Evolutionary conservation across 2,329 filamentous ascomycete species (phyloP), one percentile per base, ranked within the genome.

Genomic region (Fusarium subglutinans): DNA sequence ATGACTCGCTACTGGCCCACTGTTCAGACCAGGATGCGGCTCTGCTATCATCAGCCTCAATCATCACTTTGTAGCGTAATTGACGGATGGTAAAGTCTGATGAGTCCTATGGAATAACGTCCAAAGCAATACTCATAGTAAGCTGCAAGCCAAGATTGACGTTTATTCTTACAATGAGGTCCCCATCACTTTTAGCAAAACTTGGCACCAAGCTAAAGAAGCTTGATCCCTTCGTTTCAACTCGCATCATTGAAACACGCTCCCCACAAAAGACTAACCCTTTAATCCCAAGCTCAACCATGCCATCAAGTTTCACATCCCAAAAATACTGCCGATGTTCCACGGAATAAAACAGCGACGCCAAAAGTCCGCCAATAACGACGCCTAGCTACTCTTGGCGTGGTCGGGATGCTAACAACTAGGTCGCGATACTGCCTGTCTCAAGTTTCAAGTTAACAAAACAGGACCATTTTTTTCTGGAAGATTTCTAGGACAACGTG

Each of bases 231-330:
- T 38, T 6, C 9, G 33, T 47, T 40, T 41, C 24, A 28, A 37
- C 6, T 18, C n/a, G 3, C 13, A 44, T 40, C 17, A 40, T 70
- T 65, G 66, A 70, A 70, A 70, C 66, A 44, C 6, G 6, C 44
- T 44, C 40, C 63, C 58, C 66, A 70, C 59, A 70, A 70, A 50
- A 41, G 12, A 12, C 9, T 13, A 26, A 41, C 56, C 66, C 67
- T 70, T 64, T 70, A 70, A 65, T 70, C 30, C 67, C 44, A 59
- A 58, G 18, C 24, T 13, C 30, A 30, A 38, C 51, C 66, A 44
- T 47, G 55, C 5, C 38, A 18, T 7, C 47, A 11, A 37, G 59
- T 70, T 70, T 70, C 67, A 65, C 1, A 30, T 28, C 37, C 24
- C 8, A 41, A 41, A 30, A 47, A 48, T 22, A 13, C 6, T 45